phyloP scores from a whole-genome alignment of 2,329 filamentous ascomycete genomes.

The Colletotrichum orbiculare region DNA sequence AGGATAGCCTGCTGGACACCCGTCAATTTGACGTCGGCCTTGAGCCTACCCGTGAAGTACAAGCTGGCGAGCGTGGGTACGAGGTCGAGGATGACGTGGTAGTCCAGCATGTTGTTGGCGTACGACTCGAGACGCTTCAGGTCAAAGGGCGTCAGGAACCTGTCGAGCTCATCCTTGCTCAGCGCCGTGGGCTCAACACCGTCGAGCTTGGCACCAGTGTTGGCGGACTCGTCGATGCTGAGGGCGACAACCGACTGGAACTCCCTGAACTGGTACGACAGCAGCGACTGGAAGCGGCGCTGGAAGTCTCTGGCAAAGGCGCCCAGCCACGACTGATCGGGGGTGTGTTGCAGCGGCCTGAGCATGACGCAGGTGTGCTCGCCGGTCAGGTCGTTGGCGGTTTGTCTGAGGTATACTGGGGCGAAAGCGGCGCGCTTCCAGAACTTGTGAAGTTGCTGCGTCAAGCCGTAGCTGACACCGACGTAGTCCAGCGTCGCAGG shows the following conservation, averaged over 20 bases:
- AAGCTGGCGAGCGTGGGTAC: slow-evolving; percentile 83
- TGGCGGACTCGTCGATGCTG: slow-evolving; percentile 88
- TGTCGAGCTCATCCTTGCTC: slow-evolving; percentile 80
- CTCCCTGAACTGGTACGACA: slow-evolving; percentile 91
- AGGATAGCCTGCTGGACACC: slow-evolving; percentile 90
- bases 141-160: slow-evolving; percentile 87
- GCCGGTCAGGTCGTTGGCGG: slow-evolving; percentile 93
- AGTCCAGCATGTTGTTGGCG: slow-evolving; percentile 96
- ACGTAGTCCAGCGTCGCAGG: slow-evolving; percentile 89
- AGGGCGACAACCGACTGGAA: slow-evolving; percentile 84
- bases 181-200: slow-evolving; percentile 62
- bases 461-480: slow-evolving; percentile 95
- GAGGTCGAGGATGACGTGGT: slow-evolving; percentile 95
- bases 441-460: slow-evolving; percentile 88
- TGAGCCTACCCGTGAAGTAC: slow-evolving; percentile 86
- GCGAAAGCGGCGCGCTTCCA: slow-evolving; percentile 91
- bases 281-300: slow-evolving; percentile 86
- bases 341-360: slow-evolving; percentile 75
- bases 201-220: slow-evolving; percentile 76
- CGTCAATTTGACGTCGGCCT: slow-evolving; percentile 73
- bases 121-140: slow-evolving; percentile 95
- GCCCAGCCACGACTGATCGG: slow-evolving; percentile 85
- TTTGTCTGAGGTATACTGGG: slow-evolving; percentile 94
- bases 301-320: slow-evolving; percentile 96
- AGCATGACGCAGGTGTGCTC: slow-evolving; percentile 99